A percentile compares a stretch with the other conserved stretches of the same genome.
Evolutionary conservation across 2,329 filamentous ascomycete genomes (phyloP).

Genomic region (Colletotrichum tofieldiae): DNA sequence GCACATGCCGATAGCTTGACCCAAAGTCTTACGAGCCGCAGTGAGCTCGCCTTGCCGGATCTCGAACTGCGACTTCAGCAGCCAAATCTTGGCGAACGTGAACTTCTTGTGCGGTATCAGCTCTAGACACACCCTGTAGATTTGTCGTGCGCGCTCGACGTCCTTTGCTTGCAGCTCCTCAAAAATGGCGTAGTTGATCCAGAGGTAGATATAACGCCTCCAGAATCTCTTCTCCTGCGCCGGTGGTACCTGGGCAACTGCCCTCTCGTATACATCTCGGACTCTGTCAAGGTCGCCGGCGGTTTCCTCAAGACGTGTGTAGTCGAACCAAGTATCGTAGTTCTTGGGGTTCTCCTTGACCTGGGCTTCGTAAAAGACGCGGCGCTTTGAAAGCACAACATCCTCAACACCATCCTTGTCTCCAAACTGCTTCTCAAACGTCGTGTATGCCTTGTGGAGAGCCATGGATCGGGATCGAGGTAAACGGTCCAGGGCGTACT

Average conservation of each 20-base stretch:
- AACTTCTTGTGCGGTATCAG: constrained; percentile 96
- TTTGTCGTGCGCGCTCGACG: constrained; percentile 83
- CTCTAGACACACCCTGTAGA: constrained; percentile 90
- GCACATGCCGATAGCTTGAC: constrained; percentile 91
- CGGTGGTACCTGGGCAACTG: constrained; percentile 94
- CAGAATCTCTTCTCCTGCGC: constrained; percentile 98
- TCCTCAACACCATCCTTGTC: constrained; percentile 95
- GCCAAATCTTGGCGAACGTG: constrained; percentile 97
- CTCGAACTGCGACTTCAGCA: constrained; percentile 94
- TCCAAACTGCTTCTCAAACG: constrained; percentile 98
- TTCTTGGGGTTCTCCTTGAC: constrained; percentile 95
- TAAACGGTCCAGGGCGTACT: constrained; percentile 93
- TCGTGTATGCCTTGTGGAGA: constrained; percentile 95
- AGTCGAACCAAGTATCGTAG: constrained; percentile 98
- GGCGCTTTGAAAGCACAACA: constrained; percentile 93
- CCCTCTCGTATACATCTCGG: constrained; percentile 93
- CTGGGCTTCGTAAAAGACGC: constrained; percentile 94
- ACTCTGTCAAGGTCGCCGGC: constrained; percentile 87
- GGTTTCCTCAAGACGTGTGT: constrained; percentile 89
- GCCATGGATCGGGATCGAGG: constrained; percentile 87
- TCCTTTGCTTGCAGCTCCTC: constrained; percentile 92
- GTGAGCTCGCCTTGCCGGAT: constrained; percentile 87
- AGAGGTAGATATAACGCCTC: constrained; percentile 97
- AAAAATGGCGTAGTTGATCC: constrained; percentile 97
- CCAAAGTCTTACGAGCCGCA: constrained; percentile 88